phyloP scores from a whole-genome alignment of 2,329 filamentous ascomycete species.

The Ophiostoma pallidulum region DNA sequence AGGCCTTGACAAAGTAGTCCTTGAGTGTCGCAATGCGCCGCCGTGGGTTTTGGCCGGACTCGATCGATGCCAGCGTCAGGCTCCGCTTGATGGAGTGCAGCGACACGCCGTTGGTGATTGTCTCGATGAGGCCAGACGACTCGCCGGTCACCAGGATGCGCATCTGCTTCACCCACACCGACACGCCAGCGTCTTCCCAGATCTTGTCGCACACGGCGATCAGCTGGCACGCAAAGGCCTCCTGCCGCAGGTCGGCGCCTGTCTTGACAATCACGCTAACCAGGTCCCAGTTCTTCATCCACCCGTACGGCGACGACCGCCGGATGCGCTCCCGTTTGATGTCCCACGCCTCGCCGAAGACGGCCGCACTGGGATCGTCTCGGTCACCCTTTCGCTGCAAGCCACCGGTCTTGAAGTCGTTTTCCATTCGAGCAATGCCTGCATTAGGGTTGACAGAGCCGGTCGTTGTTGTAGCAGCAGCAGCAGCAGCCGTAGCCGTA shows the following conservation, averaged over 20 bases:
- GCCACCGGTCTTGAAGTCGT: constrained; percentile 78
- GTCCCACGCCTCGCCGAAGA: constrained; percentile 80
- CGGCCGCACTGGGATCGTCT: constrained; percentile 76
- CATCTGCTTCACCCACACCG: constrained; percentile 87
- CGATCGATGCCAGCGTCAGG: constrained; percentile 65
- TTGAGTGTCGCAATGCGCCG: constrained; percentile 70
- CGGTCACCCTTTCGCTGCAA: constrained; percentile 72
- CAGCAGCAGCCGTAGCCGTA: constrained; percentile 26
- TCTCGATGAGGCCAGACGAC: constrained; percentile 76
- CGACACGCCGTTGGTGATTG: constrained; percentile 82
- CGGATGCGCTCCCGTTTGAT: constrained; percentile 76
- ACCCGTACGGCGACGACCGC: constrained; percentile 74
- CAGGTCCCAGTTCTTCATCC: constrained; percentile 85
- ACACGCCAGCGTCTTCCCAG: constrained; percentile 63
- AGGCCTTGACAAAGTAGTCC: constrained; percentile 74
- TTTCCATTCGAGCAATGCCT: constrained; percentile 77
- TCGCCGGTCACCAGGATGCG: constrained; percentile 78
- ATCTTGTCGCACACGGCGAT: constrained; percentile 75
- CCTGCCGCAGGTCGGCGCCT: constrained; percentile 70
- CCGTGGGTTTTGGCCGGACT: constrained; percentile 61
- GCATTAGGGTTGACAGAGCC: constrained; percentile 59
- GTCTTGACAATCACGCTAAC: constrained; percentile 84
- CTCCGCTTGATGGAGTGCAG: constrained; percentile 76
- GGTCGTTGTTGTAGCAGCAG: constrained; percentile 28
- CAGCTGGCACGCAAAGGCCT: constrained; percentile 78